These are phyloP conservation scores for Daedaleopsis nitida DNA, from an alignment of 768 basidiomycete genomes.

Conservation along the genomic window DNA sequence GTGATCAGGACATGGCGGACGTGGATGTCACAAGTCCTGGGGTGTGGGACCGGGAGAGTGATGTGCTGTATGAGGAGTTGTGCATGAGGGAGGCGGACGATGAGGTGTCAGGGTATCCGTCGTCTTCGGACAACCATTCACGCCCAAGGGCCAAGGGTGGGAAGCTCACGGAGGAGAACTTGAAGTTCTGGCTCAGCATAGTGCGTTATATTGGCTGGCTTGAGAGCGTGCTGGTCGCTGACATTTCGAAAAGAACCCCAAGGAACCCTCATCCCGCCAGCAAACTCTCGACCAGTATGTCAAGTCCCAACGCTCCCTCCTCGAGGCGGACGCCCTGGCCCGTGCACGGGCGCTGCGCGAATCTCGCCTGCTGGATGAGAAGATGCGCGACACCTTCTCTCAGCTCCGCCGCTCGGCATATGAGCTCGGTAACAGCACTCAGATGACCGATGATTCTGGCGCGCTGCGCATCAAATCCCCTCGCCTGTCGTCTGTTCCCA, in stretches of 20 bases:
- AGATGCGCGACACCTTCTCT: slow-evolving; percentile 79
- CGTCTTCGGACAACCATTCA: slow-evolving; percentile 51
- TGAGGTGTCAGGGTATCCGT: slow-evolving; percentile 46
- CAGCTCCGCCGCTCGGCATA: slow-evolving; percentile 80
- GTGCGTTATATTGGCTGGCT: slow-evolving; percentile 43
- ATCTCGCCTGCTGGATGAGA: slow-evolving; percentile 70
- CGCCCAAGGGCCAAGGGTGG: slow-evolving; percentile 68
- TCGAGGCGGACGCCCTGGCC: slow-evolving; percentile 82
- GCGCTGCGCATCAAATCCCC: slow-evolving; percentile 76
- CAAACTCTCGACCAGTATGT: slow-evolving; percentile 83
- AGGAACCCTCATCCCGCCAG: slow-evolving; percentile 83
- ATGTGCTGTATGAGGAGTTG: slow-evolving; percentile 78
- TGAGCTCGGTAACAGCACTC: slow-evolving; percentile 55
- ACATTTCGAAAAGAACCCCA: slow-evolving; percentile 69
- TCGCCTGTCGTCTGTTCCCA: slow-evolving; percentile 35
- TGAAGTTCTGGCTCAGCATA: slow-evolving; percentile 78
- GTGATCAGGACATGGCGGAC: slow-evolving; percentile 97
- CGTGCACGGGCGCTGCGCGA: slow-evolving; percentile 79
- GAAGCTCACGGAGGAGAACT: slow-evolving; percentile 72
- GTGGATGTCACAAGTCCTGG: slow-evolving; percentile 86
- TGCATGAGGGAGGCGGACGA: slow-evolving; percentile 73
- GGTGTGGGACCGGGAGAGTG: slow-evolving; percentile 91
- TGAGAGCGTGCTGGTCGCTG: background rate
- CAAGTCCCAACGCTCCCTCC: slow-evolving; percentile 73
- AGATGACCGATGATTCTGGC: slow-evolving; percentile 53